phyloP scores from a whole-genome alignment of 208 protist genomes.

The Jaenimonas drosophilae region DNA sequence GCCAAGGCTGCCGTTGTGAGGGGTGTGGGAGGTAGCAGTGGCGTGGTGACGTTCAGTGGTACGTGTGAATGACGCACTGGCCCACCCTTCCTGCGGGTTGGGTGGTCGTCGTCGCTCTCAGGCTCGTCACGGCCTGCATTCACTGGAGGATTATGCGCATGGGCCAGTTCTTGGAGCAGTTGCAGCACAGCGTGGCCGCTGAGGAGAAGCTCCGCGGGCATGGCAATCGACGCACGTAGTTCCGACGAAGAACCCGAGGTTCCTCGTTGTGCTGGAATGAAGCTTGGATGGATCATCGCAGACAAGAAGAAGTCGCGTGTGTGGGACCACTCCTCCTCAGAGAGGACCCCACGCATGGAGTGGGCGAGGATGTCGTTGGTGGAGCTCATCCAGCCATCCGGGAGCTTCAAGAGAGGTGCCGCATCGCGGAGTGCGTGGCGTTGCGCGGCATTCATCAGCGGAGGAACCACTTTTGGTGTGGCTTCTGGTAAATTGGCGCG shows the following conservation, averaged over 20 bases:
- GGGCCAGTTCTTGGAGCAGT: constrained; percentile 19
- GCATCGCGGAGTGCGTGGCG: background rate
- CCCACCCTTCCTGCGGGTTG: too few relatives aligned
- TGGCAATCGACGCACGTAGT: constrained; percentile 29
- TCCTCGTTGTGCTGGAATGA: constrained; percentile 8
- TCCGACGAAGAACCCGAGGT: constrained; percentile 1
- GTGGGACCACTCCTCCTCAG: background rate
- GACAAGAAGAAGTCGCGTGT: constrained; percentile 56
- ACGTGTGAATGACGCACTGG: too few relatives aligned
- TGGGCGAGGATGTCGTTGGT: background rate
- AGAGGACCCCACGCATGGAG: background rate
- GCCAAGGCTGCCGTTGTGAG: too few relatives aligned
- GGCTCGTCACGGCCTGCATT: constrained; percentile 1
- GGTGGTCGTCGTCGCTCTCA: too few relatives aligned
- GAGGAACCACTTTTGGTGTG: background rate
- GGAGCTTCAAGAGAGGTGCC: background rate
- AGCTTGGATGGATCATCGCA: constrained; percentile 69
- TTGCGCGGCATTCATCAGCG: background rate
- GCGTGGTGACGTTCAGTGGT: too few relatives aligned
- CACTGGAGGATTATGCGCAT: background rate
- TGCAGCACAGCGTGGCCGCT: constrained; percentile 36
- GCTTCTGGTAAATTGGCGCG: background rate
- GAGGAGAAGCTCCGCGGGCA: constrained; percentile 58
- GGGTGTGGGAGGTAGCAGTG: too few relatives aligned
- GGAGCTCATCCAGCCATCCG: background rate